These are phyloP conservation scores for Solanum hybrid DNA, from an alignment of 305 asterid genomes.

Conservation along the genomic window DNA sequence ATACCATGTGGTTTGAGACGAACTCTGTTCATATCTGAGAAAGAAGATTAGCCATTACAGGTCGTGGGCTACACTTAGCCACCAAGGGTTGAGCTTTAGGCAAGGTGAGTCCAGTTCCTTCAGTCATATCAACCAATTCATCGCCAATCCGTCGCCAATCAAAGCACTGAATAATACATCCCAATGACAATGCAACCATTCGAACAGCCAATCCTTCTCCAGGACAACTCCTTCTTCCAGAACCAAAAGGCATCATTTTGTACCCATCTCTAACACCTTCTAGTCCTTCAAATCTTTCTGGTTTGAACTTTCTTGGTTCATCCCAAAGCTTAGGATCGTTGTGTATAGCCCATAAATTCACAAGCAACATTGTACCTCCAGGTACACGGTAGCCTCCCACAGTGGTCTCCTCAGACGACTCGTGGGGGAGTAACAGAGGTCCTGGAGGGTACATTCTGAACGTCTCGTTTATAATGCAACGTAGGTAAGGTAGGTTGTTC, in stretches of 20 bases:
- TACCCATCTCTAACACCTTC: conserved; percentile 37
- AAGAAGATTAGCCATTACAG: conserved; percentile 26
- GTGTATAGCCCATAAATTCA: conserved; percentile 57
- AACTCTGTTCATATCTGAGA: conserved; percentile 14
- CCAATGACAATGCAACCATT: conserved; percentile 41
- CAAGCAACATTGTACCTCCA: conserved; percentile 44
- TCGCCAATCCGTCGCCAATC: conserved; percentile 42
- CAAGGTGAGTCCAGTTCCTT: conserved; percentile 53
- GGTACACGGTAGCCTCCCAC: conserved; percentile 58
- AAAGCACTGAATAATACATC: conserved; percentile 57
- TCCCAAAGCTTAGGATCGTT: conserved; percentile 53
- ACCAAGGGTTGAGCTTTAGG: conserved; percentile 55
- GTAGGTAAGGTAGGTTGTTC: conserved; percentile 40
- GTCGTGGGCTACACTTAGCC: conserved; percentile 53
- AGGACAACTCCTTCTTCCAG: conserved; percentile 71
- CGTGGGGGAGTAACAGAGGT: conserved; percentile 51
- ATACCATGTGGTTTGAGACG: background rate
- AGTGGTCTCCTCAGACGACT: conserved; percentile 35
- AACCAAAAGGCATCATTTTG: conserved; percentile 50
- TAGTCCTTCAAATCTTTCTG: conserved; percentile 53
- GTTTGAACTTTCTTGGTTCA: conserved; percentile 40
- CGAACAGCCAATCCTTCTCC: conserved; percentile 57
- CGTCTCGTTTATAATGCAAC: conserved; percentile 44
- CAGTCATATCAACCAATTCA: conserved; percentile 49
- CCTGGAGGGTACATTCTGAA: conserved; percentile 53